Conservation (phyloP, 2,329 filamentous ascomycete genomes). For the Hymenoscyphus scutula region DNA sequence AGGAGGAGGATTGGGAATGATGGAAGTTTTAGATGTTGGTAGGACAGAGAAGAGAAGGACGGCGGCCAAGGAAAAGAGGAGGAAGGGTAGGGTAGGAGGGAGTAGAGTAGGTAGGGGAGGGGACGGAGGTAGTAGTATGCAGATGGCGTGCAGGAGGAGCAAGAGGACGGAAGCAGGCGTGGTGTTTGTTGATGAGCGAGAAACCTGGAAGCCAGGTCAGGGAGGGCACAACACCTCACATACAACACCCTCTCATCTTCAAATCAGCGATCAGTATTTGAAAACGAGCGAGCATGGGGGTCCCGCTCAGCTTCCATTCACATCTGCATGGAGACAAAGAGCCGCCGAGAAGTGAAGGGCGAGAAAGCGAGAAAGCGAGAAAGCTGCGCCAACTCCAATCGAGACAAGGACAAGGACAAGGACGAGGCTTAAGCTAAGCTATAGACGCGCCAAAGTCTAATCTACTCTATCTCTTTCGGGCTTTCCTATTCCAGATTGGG, state of each 20-base stretch:
- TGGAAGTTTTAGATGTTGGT: neutral
- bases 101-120: neutral
- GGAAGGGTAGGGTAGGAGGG: neutral
- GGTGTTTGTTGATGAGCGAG: neutral
- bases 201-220: neutral
- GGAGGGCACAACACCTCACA: too few species aligned
- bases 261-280: neutral
- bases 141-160: neutral
- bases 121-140: neutral
- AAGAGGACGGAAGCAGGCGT: neutral
- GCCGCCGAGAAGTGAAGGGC: neutral
- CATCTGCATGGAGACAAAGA: conserved; percentile 1
- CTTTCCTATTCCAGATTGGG: neutral
- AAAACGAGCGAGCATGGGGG: neutral
- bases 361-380: neutral
- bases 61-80: neutral
- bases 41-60: neutral
- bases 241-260: too few species aligned
- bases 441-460: neutral
- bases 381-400: neutral
- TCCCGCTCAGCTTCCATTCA: too few species aligned
- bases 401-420: neutral
- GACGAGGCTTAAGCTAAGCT: neutral
- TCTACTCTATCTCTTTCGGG: neutral
- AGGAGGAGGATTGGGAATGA: neutral